Evolutionary conservation across 2,329 filamentous ascomycete genomes (phyloP), one percentile per base, ranked within the genome.

Genomic region (Lachnellula arida): DNA sequence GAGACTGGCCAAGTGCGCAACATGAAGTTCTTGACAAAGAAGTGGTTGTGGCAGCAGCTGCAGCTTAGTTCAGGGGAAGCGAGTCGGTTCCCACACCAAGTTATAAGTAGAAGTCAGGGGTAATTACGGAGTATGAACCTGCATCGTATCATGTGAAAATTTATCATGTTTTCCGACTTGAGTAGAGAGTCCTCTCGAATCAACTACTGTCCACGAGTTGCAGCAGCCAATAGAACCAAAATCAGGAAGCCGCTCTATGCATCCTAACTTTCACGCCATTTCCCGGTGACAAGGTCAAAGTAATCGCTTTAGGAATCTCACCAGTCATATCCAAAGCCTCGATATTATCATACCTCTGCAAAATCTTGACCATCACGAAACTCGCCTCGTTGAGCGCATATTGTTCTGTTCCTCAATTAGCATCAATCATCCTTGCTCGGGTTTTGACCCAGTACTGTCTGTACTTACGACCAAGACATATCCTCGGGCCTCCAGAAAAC

Each of bases 401-500:
- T 62, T 70, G 67, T 53, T 69, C 64, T 64, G 32, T 4, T 22
- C 22, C 14, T 17, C 46, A 23, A 25, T 47, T 25, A 46, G 48
- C 25, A 39, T 28, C 9, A 34, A 39, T 28, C 9, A 34, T 35
- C 14, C 46, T n/a, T 19, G 5, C 25, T 15, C 14, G 25, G 12
- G 1, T 5, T 42, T 19, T 37, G 57, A 63, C 25, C 25, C 25
- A 28, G 25, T 28, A 28, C 25, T 8, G 25, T 46, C 25, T 28
- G 25, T 43, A 72, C 70, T 63, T 60, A 67, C 51, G 71, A 62
- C 89, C 89, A 1, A 94, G 86, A 58, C 87, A 90, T 0, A 86
- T 79, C 5, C 87, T 74, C 0, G 87, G 84, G 0, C 87, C 87
- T 15, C 84, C 75, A 63, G 84, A 88, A 67, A 94, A 94, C 0